phyloP scores from a whole-genome alignment of 2,329 filamentous ascomycete genomes.

The Ceratocystis harringtonii region DNA sequence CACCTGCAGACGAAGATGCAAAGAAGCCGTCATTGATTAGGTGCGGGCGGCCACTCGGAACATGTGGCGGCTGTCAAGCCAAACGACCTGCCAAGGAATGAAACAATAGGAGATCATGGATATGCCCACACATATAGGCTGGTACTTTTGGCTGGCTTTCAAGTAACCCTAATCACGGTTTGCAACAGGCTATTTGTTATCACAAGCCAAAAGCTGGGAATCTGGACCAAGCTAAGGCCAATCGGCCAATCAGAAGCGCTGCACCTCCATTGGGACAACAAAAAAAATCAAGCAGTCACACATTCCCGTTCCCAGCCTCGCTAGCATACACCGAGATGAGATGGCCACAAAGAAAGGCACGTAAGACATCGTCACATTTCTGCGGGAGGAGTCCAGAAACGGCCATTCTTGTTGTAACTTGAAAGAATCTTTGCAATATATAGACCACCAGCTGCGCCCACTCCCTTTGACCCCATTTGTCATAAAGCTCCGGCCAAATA shows the following conservation, averaged over 20 bases:
- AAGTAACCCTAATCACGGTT: background rate
- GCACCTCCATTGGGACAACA: background rate
- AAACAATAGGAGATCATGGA: background rate
- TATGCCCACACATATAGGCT: background rate
- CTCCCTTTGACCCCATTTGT: background rate
- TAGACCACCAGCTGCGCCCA: background rate
- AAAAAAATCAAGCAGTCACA: conserved; percentile 4
- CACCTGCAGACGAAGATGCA: background rate
- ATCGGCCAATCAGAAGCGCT: conserved; percentile 4
- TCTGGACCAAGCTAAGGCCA: background rate
- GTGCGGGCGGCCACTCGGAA: background rate
- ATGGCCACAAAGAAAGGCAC: background rate
- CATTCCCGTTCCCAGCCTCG: background rate
- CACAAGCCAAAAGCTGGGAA: conserved; percentile 6
- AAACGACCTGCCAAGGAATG: background rate
- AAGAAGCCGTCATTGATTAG: background rate
- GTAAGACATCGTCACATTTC: background rate
- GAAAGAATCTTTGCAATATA: background rate
- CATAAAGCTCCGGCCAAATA: no score
- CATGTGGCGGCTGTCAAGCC: background rate
- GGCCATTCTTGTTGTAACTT: no score
- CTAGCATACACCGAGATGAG: background rate
- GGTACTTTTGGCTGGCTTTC: background rate
- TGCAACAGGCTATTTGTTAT: background rate
- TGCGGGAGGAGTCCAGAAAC: no score